Percentiles rank a stretch among this genome's conserved stretches.
These are phyloP conservation scores for Pseudonitzschia multiseries DNA, from an alignment of 108 stramenopile species.

Conservation along the genomic window DNA sequence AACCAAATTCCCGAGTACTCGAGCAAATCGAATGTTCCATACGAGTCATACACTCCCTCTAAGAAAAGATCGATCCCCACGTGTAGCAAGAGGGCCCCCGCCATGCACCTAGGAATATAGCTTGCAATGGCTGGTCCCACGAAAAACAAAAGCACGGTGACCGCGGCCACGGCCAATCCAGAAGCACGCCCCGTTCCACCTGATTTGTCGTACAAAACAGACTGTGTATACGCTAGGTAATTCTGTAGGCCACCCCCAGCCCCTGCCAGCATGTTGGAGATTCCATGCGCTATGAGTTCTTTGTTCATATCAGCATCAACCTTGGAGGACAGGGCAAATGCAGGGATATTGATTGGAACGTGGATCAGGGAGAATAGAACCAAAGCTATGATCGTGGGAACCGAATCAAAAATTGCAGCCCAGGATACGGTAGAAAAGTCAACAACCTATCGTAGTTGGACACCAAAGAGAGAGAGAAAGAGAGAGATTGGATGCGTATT, in stretches of 20 bases:
- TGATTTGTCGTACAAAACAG: conserved; percentile 70
- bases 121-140: conserved; percentile 65
- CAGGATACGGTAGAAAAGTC: conserved; percentile 54
- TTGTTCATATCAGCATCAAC: conserved; percentile 76
- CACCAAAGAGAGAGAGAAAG: neutral
- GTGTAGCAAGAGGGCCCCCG: conserved; percentile 82
- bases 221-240: conserved; percentile 73
- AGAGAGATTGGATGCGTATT: neutral
- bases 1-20: conserved; percentile 59
- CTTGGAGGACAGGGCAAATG: conserved; percentile 71
- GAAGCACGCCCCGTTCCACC: conserved; percentile 64
- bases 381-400: conserved; percentile 67
- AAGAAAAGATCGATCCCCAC: conserved; percentile 78
- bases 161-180: conserved; percentile 30
- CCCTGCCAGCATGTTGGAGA: conserved; percentile 63
- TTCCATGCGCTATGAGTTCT: conserved; percentile 81
- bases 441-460: conserved; percentile 26
- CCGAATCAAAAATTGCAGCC: conserved; percentile 49
- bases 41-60: conserved; percentile 71
- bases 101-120: conserved; percentile 80
- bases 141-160: conserved; percentile 61
- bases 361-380: conserved; percentile 56
- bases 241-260: conserved; percentile 72
- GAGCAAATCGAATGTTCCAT: conserved; percentile 61
- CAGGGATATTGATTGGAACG: conserved; percentile 82